Base-by-base conservation (phyloP, 371 early-diverging fungal genomes). In the Mortierella sp. region DNA sequence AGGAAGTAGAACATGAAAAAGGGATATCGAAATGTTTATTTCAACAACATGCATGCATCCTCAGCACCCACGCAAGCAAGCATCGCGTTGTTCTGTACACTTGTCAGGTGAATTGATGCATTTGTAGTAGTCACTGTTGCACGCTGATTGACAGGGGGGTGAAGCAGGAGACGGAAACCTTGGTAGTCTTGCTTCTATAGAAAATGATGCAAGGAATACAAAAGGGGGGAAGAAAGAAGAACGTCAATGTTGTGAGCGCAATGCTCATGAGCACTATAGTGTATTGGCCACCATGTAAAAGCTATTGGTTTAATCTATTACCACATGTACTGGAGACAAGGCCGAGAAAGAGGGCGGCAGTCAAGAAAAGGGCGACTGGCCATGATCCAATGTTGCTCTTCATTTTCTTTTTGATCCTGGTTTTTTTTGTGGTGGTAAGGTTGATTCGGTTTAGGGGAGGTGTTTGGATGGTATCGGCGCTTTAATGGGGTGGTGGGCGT, bases 71-170 rank as follows among this genome's bases (percentile, higher is more conserved):
- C 14, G 56, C 58, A 79, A 27, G 24, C 83, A 83, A 10, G 21
- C 49, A 24, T 75, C 72, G 2, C 60, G 27, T 21, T 72, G 68
- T 4, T 11, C 51, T 3, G 21, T 7, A 43, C 83, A 78, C 6
- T 11, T 72, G 0, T 54, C 12, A 0, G 68, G 76, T 2, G 63
- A 35, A 44, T 72, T 78, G 54, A 83, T 76, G n/a, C 83, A 83
- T 56, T 83, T 83, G 74, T 79, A 58, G 48, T 16, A 83, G 43
- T 83, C 83, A 21, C 44, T 27, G 29, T 72, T 70, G 65, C 83
- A 83, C 0, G 83, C 75, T 0, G 83, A 78, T 51, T 63, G 79
- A 54, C 79, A 83, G 4, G 83, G 60, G n/a, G 83, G 76, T n/a
- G 38, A 38, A 2, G 82, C 78, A 72, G 72, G 72, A 18, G 83